phyloP scores from a whole-genome alignment of 129 eudicot species.

The Arctium minus region DNA sequence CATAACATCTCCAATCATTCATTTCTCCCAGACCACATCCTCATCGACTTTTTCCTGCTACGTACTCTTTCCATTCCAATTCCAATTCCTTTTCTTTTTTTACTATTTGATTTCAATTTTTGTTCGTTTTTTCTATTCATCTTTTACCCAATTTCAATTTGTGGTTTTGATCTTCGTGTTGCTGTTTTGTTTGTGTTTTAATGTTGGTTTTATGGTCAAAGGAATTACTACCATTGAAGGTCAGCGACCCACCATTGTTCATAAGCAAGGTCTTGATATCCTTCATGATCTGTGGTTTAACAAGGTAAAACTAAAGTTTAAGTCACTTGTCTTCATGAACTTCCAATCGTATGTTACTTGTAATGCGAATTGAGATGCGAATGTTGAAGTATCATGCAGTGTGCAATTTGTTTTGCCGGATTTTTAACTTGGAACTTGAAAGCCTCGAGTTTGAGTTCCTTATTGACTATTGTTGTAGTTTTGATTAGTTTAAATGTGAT shows the following conservation, averaged over 20 bases:
- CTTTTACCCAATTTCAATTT: too few species aligned
- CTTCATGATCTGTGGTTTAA: slow-evolving; percentile 99
- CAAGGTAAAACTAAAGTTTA: slow-evolving; percentile 42
- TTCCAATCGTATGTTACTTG: slow-evolving; percentile 7
- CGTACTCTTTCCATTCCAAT: too few species aligned
- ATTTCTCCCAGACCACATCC: too few species aligned
- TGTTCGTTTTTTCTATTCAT: too few species aligned
- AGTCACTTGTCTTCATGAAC: not conserved
- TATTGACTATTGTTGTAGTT: not conserved
- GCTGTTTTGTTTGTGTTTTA: too few species aligned
- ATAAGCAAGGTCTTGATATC: slow-evolving; percentile 90
- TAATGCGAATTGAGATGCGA: not conserved
- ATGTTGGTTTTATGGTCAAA: too few species aligned
- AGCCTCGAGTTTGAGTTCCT: not conserved
- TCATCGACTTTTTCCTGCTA: too few species aligned
- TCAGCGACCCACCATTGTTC: slow-evolving; percentile 80
- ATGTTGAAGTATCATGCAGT: not conserved
- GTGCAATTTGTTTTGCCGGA: not conserved
- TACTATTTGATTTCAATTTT: too few species aligned
- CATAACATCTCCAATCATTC: too few species aligned
- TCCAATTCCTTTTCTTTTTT: too few species aligned
- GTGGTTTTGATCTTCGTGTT: too few species aligned
- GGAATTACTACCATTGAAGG: slow-evolving; percentile 72
- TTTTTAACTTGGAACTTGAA: not conserved
- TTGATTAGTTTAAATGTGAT: not conserved